These are phyloP conservation scores for Hymenoscyphus scutula DNA, from an alignment of 2,329 filamentous ascomycete species.

Conservation along the genomic window DNA sequence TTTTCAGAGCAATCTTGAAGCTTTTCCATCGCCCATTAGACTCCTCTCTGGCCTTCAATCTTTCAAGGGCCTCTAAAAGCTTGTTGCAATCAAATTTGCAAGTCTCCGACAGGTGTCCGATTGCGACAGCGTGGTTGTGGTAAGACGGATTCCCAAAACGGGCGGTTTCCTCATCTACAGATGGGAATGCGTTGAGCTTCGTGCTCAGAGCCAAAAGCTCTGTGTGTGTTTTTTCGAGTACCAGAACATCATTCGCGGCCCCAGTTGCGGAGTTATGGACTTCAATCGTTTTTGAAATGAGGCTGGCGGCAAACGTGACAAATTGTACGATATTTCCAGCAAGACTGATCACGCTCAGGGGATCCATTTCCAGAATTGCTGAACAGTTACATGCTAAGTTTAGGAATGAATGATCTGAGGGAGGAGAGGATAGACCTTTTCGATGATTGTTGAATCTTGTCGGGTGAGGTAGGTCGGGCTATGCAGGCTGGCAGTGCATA, in stretches of 20 bases:
- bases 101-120: neutral
- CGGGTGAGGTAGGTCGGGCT: no score
- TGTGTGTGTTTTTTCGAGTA: neutral
- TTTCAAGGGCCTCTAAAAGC: neutral
- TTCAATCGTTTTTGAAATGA: neutral
- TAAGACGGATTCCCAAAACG: neutral
- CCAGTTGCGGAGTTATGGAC: neutral
- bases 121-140: neutral
- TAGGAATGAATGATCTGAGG: no score
- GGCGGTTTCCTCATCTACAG: neutral
- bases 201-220: neutral
- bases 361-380: neutral
- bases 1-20: neutral
- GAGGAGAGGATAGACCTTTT: no score
- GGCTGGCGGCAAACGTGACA: neutral
- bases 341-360: neutral
- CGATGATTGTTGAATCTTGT: no score
- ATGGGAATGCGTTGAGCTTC: neutral
- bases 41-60: neutral
- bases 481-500: no score
- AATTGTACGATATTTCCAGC: neutral
- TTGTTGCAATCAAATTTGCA: neutral
- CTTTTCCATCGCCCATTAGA: neutral
- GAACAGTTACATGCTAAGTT: no score
- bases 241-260: neutral